Conservation (phyloP, 2,329 filamentous ascomycete species). For the Calcarisporium arbuscula region DNA sequence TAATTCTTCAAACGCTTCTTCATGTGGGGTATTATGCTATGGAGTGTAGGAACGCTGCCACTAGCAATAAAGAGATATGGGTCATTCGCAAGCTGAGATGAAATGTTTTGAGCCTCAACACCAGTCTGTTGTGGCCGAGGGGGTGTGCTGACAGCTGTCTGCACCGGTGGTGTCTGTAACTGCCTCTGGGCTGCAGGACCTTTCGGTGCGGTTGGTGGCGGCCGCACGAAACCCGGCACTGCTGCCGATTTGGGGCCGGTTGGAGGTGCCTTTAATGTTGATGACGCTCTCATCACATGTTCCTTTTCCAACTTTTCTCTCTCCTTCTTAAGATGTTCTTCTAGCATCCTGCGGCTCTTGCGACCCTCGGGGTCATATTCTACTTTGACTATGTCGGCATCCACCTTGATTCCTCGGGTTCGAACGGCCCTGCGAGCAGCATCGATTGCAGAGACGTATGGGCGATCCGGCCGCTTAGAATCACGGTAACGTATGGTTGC, state of each 20-base stretch:
- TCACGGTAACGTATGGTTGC: conserved; percentile 89
- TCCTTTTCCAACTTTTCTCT: conserved; percentile 50
- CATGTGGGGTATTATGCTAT: conserved; percentile 80
- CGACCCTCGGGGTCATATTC: conserved; percentile 85
- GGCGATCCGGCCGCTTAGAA: conserved; percentile 38
- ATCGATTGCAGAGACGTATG: conserved; percentile 60
- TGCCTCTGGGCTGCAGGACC: conserved; percentile 61
- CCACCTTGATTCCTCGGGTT: conserved; percentile 72
- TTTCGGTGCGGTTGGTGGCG: conserved; percentile 80
- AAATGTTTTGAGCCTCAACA: conserved; percentile 60
- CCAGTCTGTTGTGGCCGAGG: conserved; percentile 35
- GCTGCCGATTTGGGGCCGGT: conserved; percentile 29
- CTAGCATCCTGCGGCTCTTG: conserved; percentile 72
- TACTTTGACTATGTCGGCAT: conserved; percentile 69
- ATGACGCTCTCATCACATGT: conserved; percentile 20
- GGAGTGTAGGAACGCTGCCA: conserved; percentile 78
- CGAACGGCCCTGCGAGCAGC: conserved; percentile 77
- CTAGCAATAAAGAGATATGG: conserved; percentile 91
- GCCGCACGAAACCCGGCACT: conserved; percentile 27
- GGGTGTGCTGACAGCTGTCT: conserved; percentile 19
- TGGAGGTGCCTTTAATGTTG: conserved; percentile 25
- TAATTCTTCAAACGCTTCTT: conserved; percentile 83
- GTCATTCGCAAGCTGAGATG: conserved; percentile 64
- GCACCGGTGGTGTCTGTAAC: conserved; percentile 21
- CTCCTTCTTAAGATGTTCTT: conserved; percentile 64